Conservation (phyloP, 139 green algal genomes). For the Protoeuglena noctilucae region DNA sequence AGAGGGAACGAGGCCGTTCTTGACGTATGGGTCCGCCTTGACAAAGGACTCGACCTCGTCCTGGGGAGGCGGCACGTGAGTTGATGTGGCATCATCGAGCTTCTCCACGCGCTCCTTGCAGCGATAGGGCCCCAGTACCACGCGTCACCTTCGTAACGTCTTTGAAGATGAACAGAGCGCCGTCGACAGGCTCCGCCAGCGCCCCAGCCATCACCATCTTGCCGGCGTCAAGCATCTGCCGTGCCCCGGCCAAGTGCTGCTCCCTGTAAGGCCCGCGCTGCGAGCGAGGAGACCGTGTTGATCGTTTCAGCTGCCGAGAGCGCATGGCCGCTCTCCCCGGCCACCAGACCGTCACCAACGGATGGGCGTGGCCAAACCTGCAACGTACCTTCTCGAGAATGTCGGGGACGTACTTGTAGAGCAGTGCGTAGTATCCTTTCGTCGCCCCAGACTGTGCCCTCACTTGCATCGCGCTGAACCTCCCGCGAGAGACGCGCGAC, state of each 20-base stretch:
- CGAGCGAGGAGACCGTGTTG: no score
- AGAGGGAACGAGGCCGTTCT: slow-evolving; percentile 48
- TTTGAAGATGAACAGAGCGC: slow-evolving; percentile 44
- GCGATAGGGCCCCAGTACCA: no score
- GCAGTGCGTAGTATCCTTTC: slow-evolving; percentile 18
- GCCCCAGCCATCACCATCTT: slow-evolving; percentile 53
- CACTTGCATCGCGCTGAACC: no score
- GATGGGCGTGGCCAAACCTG: no score
- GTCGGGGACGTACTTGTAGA: slow-evolving; percentile 48
- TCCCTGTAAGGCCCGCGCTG: slow-evolving; percentile 43
- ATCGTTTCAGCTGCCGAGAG: no score
- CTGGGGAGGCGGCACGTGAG: no score
- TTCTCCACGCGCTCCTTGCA: no score
- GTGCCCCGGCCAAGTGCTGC: slow-evolving; percentile 34
- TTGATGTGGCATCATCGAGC: no score
- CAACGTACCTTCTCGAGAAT: slow-evolving; percentile 65
- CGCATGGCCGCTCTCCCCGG: no score
- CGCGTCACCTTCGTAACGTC: slow-evolving; percentile 11
- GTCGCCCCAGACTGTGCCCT: no score
- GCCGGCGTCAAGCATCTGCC: slow-evolving; percentile 33
- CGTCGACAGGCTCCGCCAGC: slow-evolving; percentile 37
- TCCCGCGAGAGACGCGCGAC: no score
- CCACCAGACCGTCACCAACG: no score
- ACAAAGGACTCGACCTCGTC: slow-evolving; percentile 63
- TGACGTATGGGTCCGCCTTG: slow-evolving; percentile 47